Evolutionary conservation across 179 eudicot genomes (phyloP).

Genomic region (Pouteria campechiana): DNA sequence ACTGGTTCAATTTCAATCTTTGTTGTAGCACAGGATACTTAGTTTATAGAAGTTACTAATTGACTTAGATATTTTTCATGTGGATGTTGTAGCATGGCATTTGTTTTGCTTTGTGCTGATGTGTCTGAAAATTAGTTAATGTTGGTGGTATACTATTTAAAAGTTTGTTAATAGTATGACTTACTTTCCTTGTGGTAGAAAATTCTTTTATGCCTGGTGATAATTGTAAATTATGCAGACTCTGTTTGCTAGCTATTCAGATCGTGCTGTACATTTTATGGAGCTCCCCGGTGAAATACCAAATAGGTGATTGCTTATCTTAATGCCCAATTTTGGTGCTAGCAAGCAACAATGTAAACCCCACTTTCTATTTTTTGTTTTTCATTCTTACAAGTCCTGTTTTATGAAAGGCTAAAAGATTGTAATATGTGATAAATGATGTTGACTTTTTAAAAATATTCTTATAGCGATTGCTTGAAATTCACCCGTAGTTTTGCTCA

Average conservation of each 20-base stretch:
- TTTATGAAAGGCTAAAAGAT: background rate
- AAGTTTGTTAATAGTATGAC: background rate
- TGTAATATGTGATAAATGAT: background rate
- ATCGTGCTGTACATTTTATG: slow-evolving; percentile 91
- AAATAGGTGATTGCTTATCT: slow-evolving; percentile 41
- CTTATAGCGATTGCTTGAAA: too few species aligned
- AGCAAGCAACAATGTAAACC: background rate
- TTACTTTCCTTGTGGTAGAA: background rate
- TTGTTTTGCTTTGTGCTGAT: background rate
- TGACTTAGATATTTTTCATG: too few species aligned
- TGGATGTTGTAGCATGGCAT: too few species aligned
- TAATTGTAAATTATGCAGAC: slow-evolving; percentile 31
- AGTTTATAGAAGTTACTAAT: too few species aligned
- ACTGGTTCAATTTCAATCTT: too few species aligned
- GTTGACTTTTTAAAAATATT: too few species aligned
- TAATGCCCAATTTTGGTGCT: background rate
- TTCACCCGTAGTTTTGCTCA: slow-evolving; percentile 3
- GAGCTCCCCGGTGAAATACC: slow-evolving; percentile 97
- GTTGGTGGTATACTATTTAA: background rate
- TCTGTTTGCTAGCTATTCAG: slow-evolving; percentile 75
- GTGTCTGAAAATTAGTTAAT: background rate
- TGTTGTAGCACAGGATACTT: too few species aligned
- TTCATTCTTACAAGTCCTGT: background rate
- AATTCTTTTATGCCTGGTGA: slow-evolving; percentile 1
- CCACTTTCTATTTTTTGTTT: background rate